Evolutionary conservation across 352 stramenopile genomes (phyloP).

Genomic region (Globisporangium takayamanum): DNA sequence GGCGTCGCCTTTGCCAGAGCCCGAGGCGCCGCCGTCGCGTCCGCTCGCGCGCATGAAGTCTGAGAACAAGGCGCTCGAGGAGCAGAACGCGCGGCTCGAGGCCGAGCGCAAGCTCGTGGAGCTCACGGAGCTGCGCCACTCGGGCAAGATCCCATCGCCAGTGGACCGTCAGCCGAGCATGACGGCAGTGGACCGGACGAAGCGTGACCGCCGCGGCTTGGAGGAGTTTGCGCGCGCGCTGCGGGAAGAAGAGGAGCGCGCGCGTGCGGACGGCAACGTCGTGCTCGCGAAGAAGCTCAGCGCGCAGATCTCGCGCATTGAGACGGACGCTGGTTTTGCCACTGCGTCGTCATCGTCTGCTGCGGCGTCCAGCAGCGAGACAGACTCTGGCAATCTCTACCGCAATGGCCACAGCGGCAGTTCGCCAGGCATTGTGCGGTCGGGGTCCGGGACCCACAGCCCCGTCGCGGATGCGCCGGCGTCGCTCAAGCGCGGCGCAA

Average conservation of each 20-base stretch:
- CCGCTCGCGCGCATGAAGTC: constrained; percentile 30
- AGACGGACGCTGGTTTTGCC: constrained; percentile 37
- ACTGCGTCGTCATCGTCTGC: constrained; percentile 14
- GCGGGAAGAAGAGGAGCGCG: constrained; percentile 72
- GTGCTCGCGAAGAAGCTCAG: constrained; percentile 71
- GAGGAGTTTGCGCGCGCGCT: constrained; percentile 78
- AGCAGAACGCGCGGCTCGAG: constrained; percentile 67
- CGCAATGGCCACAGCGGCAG: constrained; percentile 26
- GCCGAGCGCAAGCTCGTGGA: constrained; percentile 80
- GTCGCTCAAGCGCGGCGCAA: constrained; percentile 33
- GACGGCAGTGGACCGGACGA: constrained; percentile 50
- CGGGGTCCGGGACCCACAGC: constrained; percentile 4
- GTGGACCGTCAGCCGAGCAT: constrained; percentile 46
- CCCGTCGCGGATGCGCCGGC: constrained; percentile 10
- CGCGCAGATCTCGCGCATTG: constrained; percentile 66
- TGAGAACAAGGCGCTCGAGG: constrained; percentile 58
- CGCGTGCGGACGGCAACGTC: constrained; percentile 69
- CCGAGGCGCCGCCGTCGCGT: constrained; percentile 21
- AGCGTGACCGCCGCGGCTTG: constrained; percentile 63
- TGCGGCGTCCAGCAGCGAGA: constrained; percentile 21
- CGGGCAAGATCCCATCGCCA: constrained; percentile 44
- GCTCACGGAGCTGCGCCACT: constrained; percentile 67
- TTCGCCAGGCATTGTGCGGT: constrained; percentile 13
- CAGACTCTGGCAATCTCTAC: constrained; percentile 20
- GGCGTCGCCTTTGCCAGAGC: constrained; percentile 13